Percentiles rank a stretch among this genome's conserved stretches.
These are phyloP conservation scores for Lomentospora prolificans DNA, from an alignment of 2,329 filamentous ascomycete species.

Conservation along the genomic window DNA sequence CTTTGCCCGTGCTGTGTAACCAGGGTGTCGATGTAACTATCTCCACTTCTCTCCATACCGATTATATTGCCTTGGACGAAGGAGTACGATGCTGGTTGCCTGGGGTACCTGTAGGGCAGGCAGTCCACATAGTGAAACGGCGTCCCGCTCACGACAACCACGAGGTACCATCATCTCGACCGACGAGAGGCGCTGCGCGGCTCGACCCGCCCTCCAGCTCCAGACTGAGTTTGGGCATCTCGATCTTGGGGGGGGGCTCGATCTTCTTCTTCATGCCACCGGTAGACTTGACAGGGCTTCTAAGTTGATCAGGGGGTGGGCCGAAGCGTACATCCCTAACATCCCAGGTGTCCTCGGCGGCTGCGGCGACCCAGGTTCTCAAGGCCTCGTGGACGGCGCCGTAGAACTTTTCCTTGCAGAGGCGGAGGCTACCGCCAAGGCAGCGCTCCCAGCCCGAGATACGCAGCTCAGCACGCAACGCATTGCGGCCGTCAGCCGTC, in stretches of 20 bases:
- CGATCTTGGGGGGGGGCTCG: constrained; percentile 49
- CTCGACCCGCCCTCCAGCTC: constrained; percentile 20
- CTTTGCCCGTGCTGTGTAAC: background rate
- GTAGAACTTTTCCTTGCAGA: constrained; percentile 98
- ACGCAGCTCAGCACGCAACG: constrained; percentile 64
- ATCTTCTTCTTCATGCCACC: constrained; percentile 36
- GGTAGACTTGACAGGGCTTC: constrained; percentile 34
- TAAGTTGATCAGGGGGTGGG: constrained; percentile 33
- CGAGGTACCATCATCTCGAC: background rate
- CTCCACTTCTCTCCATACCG: background rate
- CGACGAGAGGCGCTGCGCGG: background rate
- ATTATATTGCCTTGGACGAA: background rate
- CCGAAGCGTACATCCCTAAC: constrained; percentile 72
- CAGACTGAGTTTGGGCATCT: constrained; percentile 48
- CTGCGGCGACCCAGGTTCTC: constrained; percentile 82
- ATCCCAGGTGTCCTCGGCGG: constrained; percentile 79
- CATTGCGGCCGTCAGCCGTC: constrained; percentile 59
- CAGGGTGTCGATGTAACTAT: background rate
- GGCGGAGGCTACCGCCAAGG: constrained; percentile 72
- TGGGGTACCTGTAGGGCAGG: too few species aligned
- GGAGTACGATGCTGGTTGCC: too few species aligned
- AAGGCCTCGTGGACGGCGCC: constrained; percentile 81
- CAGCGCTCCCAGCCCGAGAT: constrained; percentile 86
- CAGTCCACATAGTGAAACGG: background rate
- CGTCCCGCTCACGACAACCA: constrained; percentile 4